Percentiles rank a stretch among this genome's conserved stretches.
Conservation (phyloP, 352 stramenopile genomes). For the Phytophthora pistaciae region DNA sequence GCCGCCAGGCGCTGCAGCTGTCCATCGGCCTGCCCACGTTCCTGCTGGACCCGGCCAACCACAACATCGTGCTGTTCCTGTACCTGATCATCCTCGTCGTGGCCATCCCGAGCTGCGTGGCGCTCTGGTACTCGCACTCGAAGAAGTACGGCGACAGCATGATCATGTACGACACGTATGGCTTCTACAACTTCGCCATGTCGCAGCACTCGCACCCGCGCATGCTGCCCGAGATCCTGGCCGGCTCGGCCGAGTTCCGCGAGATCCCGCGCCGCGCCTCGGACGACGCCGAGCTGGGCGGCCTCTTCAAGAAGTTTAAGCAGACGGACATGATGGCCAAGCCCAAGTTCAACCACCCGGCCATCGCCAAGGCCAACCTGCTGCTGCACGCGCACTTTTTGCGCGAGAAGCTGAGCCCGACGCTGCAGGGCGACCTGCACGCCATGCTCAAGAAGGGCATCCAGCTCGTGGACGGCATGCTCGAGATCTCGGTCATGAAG, state of each 20-base stretch:
- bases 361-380: slow-evolving; percentile 87
- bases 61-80: slow-evolving; percentile 98
- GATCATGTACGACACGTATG: slow-evolving; percentile 99
- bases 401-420: slow-evolving; percentile 81
- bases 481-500: slow-evolving; percentile 97
- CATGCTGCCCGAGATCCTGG: slow-evolving; percentile 95
- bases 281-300: slow-evolving; percentile 73
- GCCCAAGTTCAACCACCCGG: slow-evolving; percentile 87
- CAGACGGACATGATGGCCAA: slow-evolving; percentile 83
- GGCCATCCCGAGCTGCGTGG: slow-evolving; percentile 97
- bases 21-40: slow-evolving; percentile 98
- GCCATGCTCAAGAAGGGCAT: slow-evolving; percentile 96
- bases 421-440: slow-evolving; percentile 91
- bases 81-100: slow-evolving; percentile 99
- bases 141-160: slow-evolving; percentile 99
- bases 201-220: slow-evolving; percentile 95
- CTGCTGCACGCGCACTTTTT: slow-evolving; percentile 97
- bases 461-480: slow-evolving; percentile 98
- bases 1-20: slow-evolving; percentile 97
- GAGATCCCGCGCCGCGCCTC: slow-evolving; percentile 72
- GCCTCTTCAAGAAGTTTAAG: slow-evolving; percentile 84
- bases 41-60: slow-evolving; percentile 97
- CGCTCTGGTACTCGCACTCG: slow-evolving; percentile 96
- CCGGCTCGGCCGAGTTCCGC: slow-evolving; percentile 92
- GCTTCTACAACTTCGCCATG: slow-evolving; percentile 98